phyloP scores from a whole-genome alignment of 345 rosid genomes.

The Lepidium sativum region DNA sequence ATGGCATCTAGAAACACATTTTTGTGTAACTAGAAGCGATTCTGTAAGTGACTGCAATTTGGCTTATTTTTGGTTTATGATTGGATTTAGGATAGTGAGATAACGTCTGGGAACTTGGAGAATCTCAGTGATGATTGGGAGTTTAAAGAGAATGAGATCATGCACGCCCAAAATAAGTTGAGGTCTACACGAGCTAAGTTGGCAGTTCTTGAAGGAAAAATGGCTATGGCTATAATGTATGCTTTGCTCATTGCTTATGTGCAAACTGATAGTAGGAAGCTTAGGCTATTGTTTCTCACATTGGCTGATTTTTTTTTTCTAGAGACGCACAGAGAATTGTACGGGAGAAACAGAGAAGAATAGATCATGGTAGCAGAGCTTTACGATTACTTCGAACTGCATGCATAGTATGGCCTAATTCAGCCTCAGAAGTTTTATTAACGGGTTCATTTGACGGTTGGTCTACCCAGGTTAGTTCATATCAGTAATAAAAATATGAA shows the following conservation, averaged over 20 bases:
- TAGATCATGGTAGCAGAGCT: constrained; percentile 57
- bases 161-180: constrained; percentile 52
- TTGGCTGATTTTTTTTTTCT: background rate
- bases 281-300: background rate
- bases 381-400: constrained; percentile 53
- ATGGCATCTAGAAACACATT: background rate
- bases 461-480: constrained; percentile 63
- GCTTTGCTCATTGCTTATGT: constrained; percentile 7
- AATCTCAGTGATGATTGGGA: constrained; percentile 78
- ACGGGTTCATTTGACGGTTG: constrained; percentile 95
- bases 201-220: constrained; percentile 84
- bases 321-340: constrained; percentile 70
- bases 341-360: constrained; percentile 65
- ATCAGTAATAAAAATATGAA: background rate
- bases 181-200: constrained; percentile 77
- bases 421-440: constrained; percentile 73
- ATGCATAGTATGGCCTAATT: constrained; percentile 77
- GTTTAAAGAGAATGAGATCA: constrained; percentile 74
- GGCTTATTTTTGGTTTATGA: constrained; percentile 9
- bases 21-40: background rate
- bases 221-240: constrained; percentile 72
- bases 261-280: background rate
- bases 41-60: background rate
- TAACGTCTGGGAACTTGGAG: constrained; percentile 30
- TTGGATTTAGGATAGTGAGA: constrained; percentile 15